Percentiles rank a stretch among this genome's conserved stretches.
phyloP scores from a whole-genome alignment of 2,329 filamentous ascomycete genomes.

The Sporothrix schenckii region DNA sequence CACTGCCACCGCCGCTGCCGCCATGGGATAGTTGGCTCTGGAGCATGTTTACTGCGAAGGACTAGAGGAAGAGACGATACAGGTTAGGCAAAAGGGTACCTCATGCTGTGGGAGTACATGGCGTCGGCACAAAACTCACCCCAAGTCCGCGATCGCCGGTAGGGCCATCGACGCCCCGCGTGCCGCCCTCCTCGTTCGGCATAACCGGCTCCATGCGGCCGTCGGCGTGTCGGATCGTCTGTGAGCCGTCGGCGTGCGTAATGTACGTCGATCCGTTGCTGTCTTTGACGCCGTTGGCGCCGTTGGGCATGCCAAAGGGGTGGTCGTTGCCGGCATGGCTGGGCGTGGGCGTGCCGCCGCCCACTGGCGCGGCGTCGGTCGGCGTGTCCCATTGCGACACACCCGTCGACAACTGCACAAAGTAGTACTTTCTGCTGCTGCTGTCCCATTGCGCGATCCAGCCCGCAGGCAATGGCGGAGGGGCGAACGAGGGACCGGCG shows the following conservation, averaged over 20 bases:
- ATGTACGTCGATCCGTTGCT: conserved; percentile 53
- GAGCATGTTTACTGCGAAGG: conserved; percentile 63
- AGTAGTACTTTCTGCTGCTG: conserved; percentile 67
- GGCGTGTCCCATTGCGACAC: conserved; percentile 75
- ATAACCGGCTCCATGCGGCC: conserved; percentile 63
- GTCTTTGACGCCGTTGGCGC: conserved; percentile 33
- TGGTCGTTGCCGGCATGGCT: conserved; percentile 57
- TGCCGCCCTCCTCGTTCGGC: conserved; percentile 47
- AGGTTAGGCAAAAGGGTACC: too few species aligned
- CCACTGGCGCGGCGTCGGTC: conserved; percentile 64
- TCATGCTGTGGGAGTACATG: too few species aligned
- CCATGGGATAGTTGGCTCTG: conserved; percentile 50
- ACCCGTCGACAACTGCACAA: conserved; percentile 71
- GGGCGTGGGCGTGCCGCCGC: conserved; percentile 58
- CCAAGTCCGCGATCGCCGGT: conserved; percentile 62
- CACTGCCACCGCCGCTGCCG: conserved; percentile 41
- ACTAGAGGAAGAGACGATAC: conserved; percentile 46
- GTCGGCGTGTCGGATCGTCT: conserved; percentile 63
- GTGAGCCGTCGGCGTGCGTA: conserved; percentile 64
- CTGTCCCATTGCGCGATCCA: conserved; percentile 74
- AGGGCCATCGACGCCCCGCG: conserved; percentile 48
- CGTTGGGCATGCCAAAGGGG: conserved; percentile 60
- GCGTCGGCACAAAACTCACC: conserved; percentile 50
- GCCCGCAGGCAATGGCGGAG: conserved; percentile 63
- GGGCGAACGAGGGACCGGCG: conserved; percentile 62